Percentiles rank a stretch among this genome's conserved stretches.
Evolutionary conservation across 805 yeast genomes (phyloP).

Genomic region (Zygosaccharomyces pseudorouxii): DNA sequence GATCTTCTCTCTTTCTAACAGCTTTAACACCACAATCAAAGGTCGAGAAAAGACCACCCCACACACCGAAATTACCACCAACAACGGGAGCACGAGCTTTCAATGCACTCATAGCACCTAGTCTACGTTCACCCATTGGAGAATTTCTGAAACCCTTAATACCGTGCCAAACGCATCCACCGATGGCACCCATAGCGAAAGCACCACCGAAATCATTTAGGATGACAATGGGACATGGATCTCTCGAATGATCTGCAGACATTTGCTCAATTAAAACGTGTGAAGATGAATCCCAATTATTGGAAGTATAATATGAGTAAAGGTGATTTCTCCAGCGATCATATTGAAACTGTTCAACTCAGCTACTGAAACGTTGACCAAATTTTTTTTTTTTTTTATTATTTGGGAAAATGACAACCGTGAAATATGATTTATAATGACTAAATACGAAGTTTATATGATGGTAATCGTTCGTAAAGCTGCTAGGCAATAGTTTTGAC

Average conservation of each 20-base stretch:
- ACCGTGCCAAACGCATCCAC: constrained; percentile 99
- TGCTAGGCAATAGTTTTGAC: neutral
- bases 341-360: neutral
- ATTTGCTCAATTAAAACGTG: constrained; percentile 31
- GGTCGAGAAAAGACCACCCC: constrained; percentile 98
- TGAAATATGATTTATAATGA: neutral
- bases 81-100: constrained; percentile 97
- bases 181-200: constrained; percentile 97
- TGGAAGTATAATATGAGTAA: neutral
- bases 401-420: neutral
- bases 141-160: constrained; percentile 98
- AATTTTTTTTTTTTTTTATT: neutral
- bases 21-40: constrained; percentile 95
- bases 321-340: neutral
- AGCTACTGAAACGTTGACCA: neutral
- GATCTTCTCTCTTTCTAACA: constrained; percentile 95
- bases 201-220: constrained; percentile 98
- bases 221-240: constrained; percentile 97
- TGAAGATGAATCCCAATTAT: neutral
- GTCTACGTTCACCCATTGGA: constrained; percentile 91
- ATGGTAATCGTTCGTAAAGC: neutral
- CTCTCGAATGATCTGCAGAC: constrained; percentile 98
- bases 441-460: neutral
- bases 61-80: constrained; percentile 98
- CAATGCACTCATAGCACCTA: constrained; percentile 84